phyloP scores from a whole-genome alignment of 768 basidiomycete species.

The Russula sp. region DNA sequence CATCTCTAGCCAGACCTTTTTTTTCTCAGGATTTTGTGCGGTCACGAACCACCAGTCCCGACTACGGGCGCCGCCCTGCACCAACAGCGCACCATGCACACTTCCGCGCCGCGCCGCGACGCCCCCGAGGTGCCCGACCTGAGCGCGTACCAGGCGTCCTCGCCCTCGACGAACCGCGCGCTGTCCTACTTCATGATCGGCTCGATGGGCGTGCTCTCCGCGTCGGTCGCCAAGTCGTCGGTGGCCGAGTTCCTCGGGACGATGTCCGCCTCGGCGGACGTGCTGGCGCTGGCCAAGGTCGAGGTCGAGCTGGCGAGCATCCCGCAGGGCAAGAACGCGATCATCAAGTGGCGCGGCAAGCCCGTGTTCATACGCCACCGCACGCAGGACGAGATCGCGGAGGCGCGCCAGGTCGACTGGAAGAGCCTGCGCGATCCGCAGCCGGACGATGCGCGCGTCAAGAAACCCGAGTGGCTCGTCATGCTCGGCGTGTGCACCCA shows the following conservation, averaged over 20 bases:
- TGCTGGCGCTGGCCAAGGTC: slow-evolving; percentile 95
- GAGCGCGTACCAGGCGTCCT: slow-evolving; percentile 68
- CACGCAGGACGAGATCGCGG: slow-evolving; percentile 84
- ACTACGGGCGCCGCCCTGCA: slow-evolving; percentile 46
- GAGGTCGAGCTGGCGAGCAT: slow-evolving; percentile 87
- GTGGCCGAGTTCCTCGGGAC: slow-evolving; percentile 92
- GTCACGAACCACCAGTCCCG: slow-evolving; percentile 37
- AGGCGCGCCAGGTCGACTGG: slow-evolving; percentile 82
- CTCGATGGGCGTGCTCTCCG: slow-evolving; percentile 87
- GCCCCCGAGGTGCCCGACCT: slow-evolving; percentile 88
- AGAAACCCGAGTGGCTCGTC: slow-evolving; percentile 96
- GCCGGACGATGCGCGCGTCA: slow-evolving; percentile 77
- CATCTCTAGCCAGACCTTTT: slow-evolving; percentile 1
- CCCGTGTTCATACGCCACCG: slow-evolving; percentile 99
- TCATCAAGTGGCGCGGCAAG: slow-evolving; percentile 99
- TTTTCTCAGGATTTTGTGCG: background rate
- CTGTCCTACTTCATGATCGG: slow-evolving; percentile 89
- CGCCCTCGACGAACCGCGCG: slow-evolving; percentile 61
- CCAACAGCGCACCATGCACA: slow-evolving; percentile 72
- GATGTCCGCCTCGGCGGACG: slow-evolving; percentile 97
- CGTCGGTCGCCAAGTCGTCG: slow-evolving; percentile 89
- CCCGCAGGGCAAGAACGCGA: slow-evolving; percentile 95
- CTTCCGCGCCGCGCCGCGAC: slow-evolving; percentile 60
- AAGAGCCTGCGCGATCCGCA: slow-evolving; percentile 89
- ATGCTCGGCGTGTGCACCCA: slow-evolving; percentile 95